A percentile compares a stretch with the other conserved stretches of the same genome.
These are phyloP conservation scores for Entomortierella lignicola DNA, from an alignment of 192 early-diverging fungal species.

Conservation along the genomic window DNA sequence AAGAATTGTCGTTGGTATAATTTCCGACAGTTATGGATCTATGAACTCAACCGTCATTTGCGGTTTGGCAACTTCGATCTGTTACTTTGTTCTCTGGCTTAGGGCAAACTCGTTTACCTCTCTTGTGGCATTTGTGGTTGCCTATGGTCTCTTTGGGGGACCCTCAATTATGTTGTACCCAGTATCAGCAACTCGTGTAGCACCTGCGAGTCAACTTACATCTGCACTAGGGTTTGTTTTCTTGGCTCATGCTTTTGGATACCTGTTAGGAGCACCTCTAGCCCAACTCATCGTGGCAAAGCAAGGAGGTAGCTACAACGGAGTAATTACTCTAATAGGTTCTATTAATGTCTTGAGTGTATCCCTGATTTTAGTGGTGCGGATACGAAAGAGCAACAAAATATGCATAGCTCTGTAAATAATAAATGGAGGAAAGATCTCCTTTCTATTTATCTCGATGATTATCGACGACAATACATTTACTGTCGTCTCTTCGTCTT, in stretches of 20 bases:
- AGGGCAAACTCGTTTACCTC: background rate
- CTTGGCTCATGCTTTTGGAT: slow-evolving; percentile 28
- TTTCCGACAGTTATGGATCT: background rate
- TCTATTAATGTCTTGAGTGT: background rate
- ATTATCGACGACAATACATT: no score
- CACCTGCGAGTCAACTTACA: background rate
- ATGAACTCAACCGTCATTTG: background rate
- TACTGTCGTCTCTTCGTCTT: no score
- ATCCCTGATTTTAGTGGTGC: background rate
- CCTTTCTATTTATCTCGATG: no score
- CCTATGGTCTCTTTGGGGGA: slow-evolving; percentile 18
- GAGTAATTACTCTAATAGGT: slow-evolving; percentile 22
- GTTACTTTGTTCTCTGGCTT: background rate
- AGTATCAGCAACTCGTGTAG: slow-evolving; percentile 12
- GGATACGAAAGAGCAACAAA: background rate
- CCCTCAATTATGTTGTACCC: slow-evolving; percentile 27
- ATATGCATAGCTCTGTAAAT: no score
- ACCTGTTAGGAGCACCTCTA: slow-evolving; percentile 21
- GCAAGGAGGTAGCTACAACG: background rate
- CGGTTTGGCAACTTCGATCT: background rate
- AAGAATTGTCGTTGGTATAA: background rate
- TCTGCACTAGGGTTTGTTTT: slow-evolving; percentile 35
- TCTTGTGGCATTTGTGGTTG: background rate
- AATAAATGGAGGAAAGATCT: no score
- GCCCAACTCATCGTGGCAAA: slow-evolving; percentile 11